Base-by-base conservation (phyloP, 2,329 filamentous ascomycete genomes). In the Chrysosporium keratinophilum region DNA sequence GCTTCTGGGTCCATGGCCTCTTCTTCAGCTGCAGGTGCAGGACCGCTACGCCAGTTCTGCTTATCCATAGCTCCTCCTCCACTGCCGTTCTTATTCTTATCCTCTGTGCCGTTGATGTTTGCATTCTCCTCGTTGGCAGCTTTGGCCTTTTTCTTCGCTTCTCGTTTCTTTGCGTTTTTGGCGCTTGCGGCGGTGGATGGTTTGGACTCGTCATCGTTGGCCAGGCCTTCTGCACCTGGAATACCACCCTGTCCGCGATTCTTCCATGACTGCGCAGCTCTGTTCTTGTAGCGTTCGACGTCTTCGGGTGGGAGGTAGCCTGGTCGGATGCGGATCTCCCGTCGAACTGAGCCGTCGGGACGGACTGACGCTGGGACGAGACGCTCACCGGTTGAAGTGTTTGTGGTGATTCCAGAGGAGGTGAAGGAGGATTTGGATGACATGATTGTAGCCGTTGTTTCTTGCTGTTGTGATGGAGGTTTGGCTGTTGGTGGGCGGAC, bases 221-320 rank as follows among this genome's bases (percentile, higher is more conserved):
- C 7, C 56, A 75, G 58, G 2, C 65, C 62, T 51, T 81, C 79
- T 1, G 88, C 86, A 20, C 91, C 91, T 3, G 88, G 87, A 3
- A 95, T 79, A 19, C 80, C 85, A 55, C 80, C 82, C 58, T 74
- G 78, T 23, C 80, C 81, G 50, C 88, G 82, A 61, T 81, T 88
- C 65, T 88, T 88, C 74, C 87, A 95, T 48, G 81, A 82, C 67
- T 93, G 86, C 48, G 90, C 90, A 1, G 84, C 89, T 54, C 87
- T 84, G 70, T 95, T 96, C 74, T 89, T 94, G 79, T 98, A 98
- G 44, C 95, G 77, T 66, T 96, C 89, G 59, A 97, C 85, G 70
- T 98, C 93, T 72, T 98, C 93, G 0, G 90, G 88, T 1, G 93
- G 94, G 34, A 84, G 83, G 71, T 96, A 98, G 52, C 93, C 94